These are phyloP conservation scores for Sugiyamaella castrensis DNA, from an alignment of 1,139 yeast genomes.

Conservation along the genomic window DNA sequence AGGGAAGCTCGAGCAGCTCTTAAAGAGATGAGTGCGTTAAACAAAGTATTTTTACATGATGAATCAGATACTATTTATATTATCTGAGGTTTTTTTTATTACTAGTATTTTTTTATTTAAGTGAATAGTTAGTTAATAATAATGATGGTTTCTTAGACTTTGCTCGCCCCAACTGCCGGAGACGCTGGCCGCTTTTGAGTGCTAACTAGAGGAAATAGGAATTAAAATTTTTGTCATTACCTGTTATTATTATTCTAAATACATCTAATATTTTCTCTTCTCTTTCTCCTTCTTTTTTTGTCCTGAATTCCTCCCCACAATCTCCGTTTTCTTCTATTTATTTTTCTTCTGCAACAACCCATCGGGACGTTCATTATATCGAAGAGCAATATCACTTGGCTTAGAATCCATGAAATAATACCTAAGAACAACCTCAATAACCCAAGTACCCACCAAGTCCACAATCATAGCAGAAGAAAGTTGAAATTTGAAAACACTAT, in stretches of 20 bases:
- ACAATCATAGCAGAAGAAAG: conserved; percentile 68
- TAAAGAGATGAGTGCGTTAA: conserved; percentile 36
- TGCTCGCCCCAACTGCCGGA: too few species aligned
- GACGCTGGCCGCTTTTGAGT: too few species aligned
- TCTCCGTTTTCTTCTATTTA: conserved; percentile 22
- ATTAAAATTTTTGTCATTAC: neutral
- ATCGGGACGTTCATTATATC: conserved; percentile 34
- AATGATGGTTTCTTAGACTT: neutral
- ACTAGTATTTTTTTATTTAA: neutral
- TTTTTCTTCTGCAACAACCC: conserved; percentile 33
- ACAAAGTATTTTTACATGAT: conserved; percentile 36
- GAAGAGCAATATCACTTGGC: conserved; percentile 83
- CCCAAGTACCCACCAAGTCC: conserved; percentile 77
- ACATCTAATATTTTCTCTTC: neutral
- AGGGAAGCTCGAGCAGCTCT: conserved; percentile 40
- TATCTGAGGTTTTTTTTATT: conserved; percentile 19
- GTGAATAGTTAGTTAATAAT: too few species aligned
- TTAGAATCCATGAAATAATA: conserved; percentile 83
- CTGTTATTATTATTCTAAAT: neutral
- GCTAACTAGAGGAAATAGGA: too few species aligned
- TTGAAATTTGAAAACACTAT: conserved; percentile 65
- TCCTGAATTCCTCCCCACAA: neutral
- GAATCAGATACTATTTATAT: conserved; percentile 24
- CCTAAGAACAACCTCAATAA: conserved; percentile 77
- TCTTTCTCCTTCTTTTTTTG: neutral